Evolutionary conservation across 2,329 filamentous ascomycete species (phyloP), one percentile per base, ranked within the genome.

Genomic region (Aspergillus niger): DNA sequence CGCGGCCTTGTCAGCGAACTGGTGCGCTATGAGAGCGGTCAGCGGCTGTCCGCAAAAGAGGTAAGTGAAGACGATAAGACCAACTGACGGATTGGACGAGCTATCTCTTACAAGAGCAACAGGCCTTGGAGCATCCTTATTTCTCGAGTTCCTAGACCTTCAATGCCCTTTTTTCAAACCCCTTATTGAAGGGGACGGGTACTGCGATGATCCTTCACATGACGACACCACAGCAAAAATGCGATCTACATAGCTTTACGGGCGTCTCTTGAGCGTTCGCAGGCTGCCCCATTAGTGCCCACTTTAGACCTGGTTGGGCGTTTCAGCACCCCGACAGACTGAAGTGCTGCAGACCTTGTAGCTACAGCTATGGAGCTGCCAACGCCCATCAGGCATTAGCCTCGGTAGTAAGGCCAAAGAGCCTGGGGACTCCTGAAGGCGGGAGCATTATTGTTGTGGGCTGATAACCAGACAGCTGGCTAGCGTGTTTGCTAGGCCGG

Each of bases 21-120:
- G 63, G 83, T 99, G 11, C 81, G 82, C 49, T 99, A 90, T 76
- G 88, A 96, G 72, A 89, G 84, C 71, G 79, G 83, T 11, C 75
- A 81, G 41, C 85, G 95, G 65, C 77, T 89, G 64, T 89, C 85
- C 13, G 92, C 93, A 50, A 79, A 81, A 57, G 75, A 89, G 81
- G 89, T 85, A 71, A 67, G 70, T 64, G 24, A 28, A 49, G n/a
- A 17, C 13, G 13, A n/a, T 5, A 24, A 24, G 20, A 17, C 5
- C 4, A 8, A 55, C 11, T 4, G 20, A 11, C 32, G 20, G 22
- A n/a, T 22, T 38, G 24, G 20, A 15, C 11, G 3, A 22, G 24
- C 26, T 24, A 30, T 24, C 13, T 22, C 44, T 60, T 53, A 67
- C 24, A 41, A 17, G 17, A 10, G 13, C 26, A 5, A 32, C 38